phyloP scores from a whole-genome alignment of 164 flowering plant species.

The Santalum album region DNA sequence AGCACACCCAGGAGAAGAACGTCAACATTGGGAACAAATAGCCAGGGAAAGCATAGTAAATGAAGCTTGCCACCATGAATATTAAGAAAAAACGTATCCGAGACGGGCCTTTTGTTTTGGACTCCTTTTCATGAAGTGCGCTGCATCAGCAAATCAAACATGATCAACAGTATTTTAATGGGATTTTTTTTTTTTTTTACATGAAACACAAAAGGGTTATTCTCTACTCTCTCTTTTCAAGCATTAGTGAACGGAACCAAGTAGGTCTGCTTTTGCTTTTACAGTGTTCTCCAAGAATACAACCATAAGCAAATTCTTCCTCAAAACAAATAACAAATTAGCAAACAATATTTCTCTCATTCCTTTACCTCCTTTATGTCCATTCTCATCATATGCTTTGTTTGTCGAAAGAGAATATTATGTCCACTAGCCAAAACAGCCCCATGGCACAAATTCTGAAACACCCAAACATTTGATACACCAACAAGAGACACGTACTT shows the following conservation, averaged over 20 bases:
- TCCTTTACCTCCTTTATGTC: neutral
- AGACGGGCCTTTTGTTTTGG: neutral
- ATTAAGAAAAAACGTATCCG: neutral
- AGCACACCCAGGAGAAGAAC: constrained; percentile 6
- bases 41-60: neutral
- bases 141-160: neutral
- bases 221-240: neutral
- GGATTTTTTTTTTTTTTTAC: too few relatives aligned
- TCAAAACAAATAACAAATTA: constrained; percentile 2
- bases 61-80: neutral
- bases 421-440: too few relatives aligned
- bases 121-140: neutral
- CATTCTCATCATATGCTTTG: neutral
- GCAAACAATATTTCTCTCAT: neutral
- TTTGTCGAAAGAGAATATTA: neutral
- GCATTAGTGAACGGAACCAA: neutral
- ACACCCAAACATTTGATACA: neutral
- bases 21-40: neutral
- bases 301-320: constrained; percentile 9
- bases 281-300: neutral
- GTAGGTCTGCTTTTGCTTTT: neutral
- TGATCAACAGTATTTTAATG: neutral
- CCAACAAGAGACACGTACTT: neutral
- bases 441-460: neutral
- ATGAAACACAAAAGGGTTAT: too few relatives aligned